Evolutionary conservation across 2,329 filamentous ascomycete species (phyloP), one percentile per base, ranked within the genome.

Genomic region (Monosporascus ibericus): DNA sequence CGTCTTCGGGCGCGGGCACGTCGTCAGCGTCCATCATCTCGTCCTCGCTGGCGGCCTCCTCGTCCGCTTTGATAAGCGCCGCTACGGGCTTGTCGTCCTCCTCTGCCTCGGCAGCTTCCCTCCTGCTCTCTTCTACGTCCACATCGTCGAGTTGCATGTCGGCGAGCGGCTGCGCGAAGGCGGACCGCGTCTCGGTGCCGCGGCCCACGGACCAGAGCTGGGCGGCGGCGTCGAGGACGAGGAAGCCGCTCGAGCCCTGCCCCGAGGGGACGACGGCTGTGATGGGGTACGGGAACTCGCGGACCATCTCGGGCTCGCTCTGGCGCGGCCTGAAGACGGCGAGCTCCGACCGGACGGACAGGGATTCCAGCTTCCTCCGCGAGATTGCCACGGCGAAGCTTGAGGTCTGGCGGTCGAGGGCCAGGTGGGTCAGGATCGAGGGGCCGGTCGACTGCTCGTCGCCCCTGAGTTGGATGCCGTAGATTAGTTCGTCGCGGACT

Each of bases 221-320:
- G 15, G 90, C 89, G 0, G 82, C 77, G n/a, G 86, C 79, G 65
- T 95, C 90, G 6, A 96, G 70, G 9, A 86, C 72, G 39, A 94
- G 73, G 66, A 90, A 96, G 5, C 90, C 90, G 46, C 82, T 84
- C 2, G 83, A 81, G 20, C 77, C 77, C 14, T 34, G 30, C 11
- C 79, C 74, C 20, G 82, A 78, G 3, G 88, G 78, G 2, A 90
- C 72, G 1, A 96, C 70, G 14, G 86, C 83, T 22, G 87, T 81
- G 11, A 90, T 80, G 22, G 82, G 72, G 52, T 78, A 75, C 3
- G 80, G 73, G 9, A 81, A 79, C 27, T 72, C 74, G 55, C 82
- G 74, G 60, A 84, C 72, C 40, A 84, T 78, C 36, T 88, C 68
- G 11, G 86, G 79, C 50, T 81, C 72, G 8, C 79, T 73, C 17